phyloP scores from a whole-genome alignment of 495 filamentous ascomycete genomes.

The Chaetomidium leptoderma region DNA sequence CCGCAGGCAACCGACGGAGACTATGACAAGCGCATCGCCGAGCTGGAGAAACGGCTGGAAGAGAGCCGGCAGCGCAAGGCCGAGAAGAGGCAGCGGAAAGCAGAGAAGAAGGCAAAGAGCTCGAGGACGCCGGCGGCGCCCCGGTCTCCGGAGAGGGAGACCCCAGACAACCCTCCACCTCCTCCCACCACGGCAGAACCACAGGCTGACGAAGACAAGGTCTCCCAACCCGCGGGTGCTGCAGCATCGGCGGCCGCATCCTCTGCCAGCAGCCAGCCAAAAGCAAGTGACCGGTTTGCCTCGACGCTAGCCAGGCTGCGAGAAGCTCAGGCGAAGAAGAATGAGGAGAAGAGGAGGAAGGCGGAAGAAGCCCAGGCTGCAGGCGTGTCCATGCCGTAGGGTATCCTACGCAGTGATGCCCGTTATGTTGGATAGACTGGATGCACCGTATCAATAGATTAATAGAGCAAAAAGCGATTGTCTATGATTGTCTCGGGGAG shows the following conservation, averaged over 20 bases:
- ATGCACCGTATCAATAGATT: constrained; percentile 2
- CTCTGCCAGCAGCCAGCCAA: constrained; percentile 1
- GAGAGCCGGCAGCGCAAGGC: constrained; percentile 34
- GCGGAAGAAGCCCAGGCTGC: constrained; percentile 4
- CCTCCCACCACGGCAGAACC: constrained; percentile 22
- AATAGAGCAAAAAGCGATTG: too few relatives aligned
- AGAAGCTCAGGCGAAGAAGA: constrained; percentile 39
- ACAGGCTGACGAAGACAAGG: constrained; percentile 33
- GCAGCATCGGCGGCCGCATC: constrained; percentile 10
- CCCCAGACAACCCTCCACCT: constrained; percentile 12
- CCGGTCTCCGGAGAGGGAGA: not conserved
- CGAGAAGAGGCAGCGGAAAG: constrained; percentile 35
- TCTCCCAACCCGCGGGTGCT: constrained; percentile 2
- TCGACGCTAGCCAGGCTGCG: constrained; percentile 40
- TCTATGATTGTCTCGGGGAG: too few relatives aligned
- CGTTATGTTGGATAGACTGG: not conserved
- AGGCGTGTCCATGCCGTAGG: not conserved
- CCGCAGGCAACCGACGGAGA: constrained; percentile 20
- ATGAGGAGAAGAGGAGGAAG: constrained; percentile 26
- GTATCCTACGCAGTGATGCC: too few relatives aligned
- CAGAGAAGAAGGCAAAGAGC: constrained; percentile 25
- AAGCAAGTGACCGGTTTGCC: constrained; percentile 26
- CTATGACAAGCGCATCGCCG: constrained; percentile 39
- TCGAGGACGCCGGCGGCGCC: constrained; percentile 16
- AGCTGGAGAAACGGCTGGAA: constrained; percentile 36